Conservation (phyloP, 2,329 filamentous ascomycete genomes). For the Blastomyces emzantsi region DNA sequence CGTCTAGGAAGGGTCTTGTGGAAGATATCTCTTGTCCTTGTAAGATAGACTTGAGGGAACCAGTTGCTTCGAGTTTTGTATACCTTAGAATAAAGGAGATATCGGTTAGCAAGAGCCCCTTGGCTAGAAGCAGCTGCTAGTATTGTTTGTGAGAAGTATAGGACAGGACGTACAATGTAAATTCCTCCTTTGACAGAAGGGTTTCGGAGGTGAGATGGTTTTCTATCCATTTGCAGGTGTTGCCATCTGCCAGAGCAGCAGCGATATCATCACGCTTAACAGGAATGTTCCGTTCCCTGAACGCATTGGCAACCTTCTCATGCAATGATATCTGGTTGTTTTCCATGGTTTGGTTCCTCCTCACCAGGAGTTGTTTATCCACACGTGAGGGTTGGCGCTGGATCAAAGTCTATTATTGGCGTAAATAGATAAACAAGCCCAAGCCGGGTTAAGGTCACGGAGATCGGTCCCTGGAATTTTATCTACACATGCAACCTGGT, state of each 20-base stretch:
- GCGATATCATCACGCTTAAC: conserved; percentile 24
- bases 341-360: conserved; percentile 9
- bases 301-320: conserved; percentile 21
- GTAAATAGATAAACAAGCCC: background rate
- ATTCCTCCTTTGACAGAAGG: conserved; percentile 34
- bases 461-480: background rate
- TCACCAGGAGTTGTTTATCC: background rate
- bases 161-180: conserved; percentile 25
- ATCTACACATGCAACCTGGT: background rate
- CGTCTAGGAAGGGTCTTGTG: conserved; percentile 32
- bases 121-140: background rate
- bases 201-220: conserved; percentile 28
- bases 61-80: conserved; percentile 27
- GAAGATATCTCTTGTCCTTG: conserved; percentile 22
- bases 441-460: background rate
- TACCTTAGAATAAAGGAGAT: conserved; percentile 21
- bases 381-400: background rate
- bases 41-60: conserved; percentile 24
- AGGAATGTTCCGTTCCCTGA: conserved; percentile 26
- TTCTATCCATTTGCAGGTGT: conserved; percentile 26
- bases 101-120: background rate
- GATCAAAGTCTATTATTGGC: background rate
- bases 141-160: background rate
- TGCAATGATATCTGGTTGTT: conserved; percentile 9
- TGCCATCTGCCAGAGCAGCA: conserved; percentile 22